Conservation (phyloP, 768 basidiomycete species). For the Leccinellum rugosiceps region DNA sequence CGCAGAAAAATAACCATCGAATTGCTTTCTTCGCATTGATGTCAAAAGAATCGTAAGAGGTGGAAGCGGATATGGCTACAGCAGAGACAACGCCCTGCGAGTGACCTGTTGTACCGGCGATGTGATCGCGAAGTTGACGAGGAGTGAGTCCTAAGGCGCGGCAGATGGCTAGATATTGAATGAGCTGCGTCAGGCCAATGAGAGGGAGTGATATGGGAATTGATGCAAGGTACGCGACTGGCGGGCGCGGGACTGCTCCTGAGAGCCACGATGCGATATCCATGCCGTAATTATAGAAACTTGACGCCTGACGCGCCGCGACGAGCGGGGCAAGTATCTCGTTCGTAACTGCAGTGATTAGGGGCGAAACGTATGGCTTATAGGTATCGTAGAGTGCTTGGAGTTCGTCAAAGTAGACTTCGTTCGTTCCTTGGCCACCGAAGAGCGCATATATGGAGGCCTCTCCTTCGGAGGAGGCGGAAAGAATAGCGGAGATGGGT, state of each 20-base stretch:
- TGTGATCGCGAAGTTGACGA: constrained; percentile 69
- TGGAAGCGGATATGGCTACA: constrained; percentile 80
- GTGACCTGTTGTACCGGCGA: constrained; percentile 92
- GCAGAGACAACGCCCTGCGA: constrained; percentile 97
- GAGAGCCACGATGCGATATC: constrained; percentile 84
- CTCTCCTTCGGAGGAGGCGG: constrained; percentile 55
- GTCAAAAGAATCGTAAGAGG: constrained; percentile 69
- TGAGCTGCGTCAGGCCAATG: constrained; percentile 93
- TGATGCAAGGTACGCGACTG: constrained; percentile 84
- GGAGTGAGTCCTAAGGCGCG: constrained; percentile 74
- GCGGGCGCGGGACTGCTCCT: constrained; percentile 65
- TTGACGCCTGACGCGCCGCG: constrained; percentile 47
- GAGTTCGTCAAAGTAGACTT: constrained; percentile 96
- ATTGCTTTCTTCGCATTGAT: constrained; percentile 80
- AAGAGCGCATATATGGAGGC: constrained; percentile 89
- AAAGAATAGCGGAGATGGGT: constrained; percentile 66
- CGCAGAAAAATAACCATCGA: constrained; percentile 90
- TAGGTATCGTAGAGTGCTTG: constrained; percentile 90
- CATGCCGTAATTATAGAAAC: constrained; percentile 78
- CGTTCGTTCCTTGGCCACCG: constrained; percentile 97
- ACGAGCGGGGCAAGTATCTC: constrained; percentile 73
- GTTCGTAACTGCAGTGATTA: constrained; percentile 60
- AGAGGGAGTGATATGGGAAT: constrained; percentile 93
- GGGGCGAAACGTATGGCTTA: constrained; percentile 75
- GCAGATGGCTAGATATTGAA: constrained; percentile 84